Conservation (phyloP, 495 filamentous ascomycete genomes). For the Trichodelitschia bisporula region DNA sequence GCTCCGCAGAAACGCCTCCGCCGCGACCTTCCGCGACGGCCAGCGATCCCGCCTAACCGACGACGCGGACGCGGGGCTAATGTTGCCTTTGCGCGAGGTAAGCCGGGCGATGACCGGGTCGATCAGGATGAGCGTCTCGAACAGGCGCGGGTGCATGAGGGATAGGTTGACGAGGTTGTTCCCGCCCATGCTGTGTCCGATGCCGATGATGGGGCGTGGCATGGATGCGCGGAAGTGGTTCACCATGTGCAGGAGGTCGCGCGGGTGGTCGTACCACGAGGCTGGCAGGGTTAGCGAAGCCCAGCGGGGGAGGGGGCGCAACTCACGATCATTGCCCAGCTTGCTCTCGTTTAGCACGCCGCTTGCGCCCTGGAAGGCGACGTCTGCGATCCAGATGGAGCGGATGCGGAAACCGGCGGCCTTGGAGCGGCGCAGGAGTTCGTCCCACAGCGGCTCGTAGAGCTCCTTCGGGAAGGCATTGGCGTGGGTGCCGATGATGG, state of each 20-base stretch:
- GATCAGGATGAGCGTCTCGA: conserved; percentile 50
- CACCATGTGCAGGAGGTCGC: conserved; percentile 71
- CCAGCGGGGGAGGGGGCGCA: not conserved
- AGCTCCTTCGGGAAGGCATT: conserved; percentile 23
- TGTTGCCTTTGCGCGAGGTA: conserved; percentile 10
- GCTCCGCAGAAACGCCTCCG: conserved; percentile 7
- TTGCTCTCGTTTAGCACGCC: conserved; percentile 17
- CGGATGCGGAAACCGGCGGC: conserved; percentile 14
- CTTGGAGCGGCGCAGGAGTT: conserved; percentile 12
- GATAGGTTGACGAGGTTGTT: conserved; percentile 35
- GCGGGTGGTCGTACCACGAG: conserved; percentile 60
- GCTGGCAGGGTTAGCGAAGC: conserved; percentile 12
- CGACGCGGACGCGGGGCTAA: conserved; percentile 11
- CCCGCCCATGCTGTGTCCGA: conserved; percentile 81
- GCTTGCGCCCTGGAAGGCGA: conserved; percentile 18
- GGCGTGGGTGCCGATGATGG: conserved; percentile 23
- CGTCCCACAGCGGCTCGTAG: conserved; percentile 24
- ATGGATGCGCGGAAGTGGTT: conserved; percentile 65
- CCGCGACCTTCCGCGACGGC: conserved; percentile 12
- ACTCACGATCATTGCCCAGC: conserved; percentile 19
- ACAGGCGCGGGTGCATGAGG: conserved; percentile 59
- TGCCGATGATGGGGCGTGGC: conserved; percentile 66
- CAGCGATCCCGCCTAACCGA: conserved; percentile 14
- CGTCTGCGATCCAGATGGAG: conserved; percentile 21
- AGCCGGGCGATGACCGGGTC: conserved; percentile 48